Evolutionary conservation across 2,329 filamentous ascomycete species (phyloP).

Genomic region (Penicillium frequentans): DNA sequence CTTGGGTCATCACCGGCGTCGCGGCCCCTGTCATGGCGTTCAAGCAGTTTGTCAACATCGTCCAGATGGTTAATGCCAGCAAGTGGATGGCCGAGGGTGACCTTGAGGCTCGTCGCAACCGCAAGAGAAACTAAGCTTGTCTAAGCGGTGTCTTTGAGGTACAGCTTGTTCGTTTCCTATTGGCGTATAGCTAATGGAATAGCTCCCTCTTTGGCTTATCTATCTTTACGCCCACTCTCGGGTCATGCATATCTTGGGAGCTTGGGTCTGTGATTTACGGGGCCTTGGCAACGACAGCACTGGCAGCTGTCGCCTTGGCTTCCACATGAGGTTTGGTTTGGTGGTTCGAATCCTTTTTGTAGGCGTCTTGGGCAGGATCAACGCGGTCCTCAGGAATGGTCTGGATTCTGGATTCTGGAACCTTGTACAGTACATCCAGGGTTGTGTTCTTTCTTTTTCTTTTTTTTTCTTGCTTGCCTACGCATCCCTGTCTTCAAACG

Average conservation of each 20-base stretch:
- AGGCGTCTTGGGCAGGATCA: constrained; percentile 17
- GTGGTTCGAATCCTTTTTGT: constrained; percentile 17
- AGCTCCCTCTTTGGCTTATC: constrained; percentile 7
- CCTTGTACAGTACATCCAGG: constrained; percentile 24
- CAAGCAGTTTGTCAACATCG: constrained; percentile 92
- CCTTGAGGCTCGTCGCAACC: constrained; percentile 47
- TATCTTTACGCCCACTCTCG: constrained; percentile 11
- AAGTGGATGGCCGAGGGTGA: constrained; percentile 94
- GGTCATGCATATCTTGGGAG: constrained; percentile 34
- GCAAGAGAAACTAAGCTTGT: constrained; percentile 47
- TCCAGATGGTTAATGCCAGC: constrained; percentile 92
- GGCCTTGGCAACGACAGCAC: constrained; percentile 6
- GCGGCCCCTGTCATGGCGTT: constrained; percentile 83
- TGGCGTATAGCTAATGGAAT: background rate
- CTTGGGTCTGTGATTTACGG: constrained; percentile 27
- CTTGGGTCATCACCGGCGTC: constrained; percentile 77
- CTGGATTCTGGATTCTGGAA: constrained; percentile 7
- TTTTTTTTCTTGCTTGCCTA: constrained; percentile 7
- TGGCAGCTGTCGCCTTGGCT: constrained; percentile 5
- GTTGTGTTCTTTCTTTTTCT: constrained; percentile 15
- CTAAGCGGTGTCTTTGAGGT: background rate
- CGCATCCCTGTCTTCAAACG: background rate
- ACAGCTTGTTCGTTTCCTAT: background rate
- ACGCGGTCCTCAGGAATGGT: constrained; percentile 11
- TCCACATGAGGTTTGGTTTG: constrained; percentile 15